Percentiles rank a stretch among this genome's conserved stretches.
Conservation (phyloP, 305 asterid species). For the Euphrasia arctica region DNA sequence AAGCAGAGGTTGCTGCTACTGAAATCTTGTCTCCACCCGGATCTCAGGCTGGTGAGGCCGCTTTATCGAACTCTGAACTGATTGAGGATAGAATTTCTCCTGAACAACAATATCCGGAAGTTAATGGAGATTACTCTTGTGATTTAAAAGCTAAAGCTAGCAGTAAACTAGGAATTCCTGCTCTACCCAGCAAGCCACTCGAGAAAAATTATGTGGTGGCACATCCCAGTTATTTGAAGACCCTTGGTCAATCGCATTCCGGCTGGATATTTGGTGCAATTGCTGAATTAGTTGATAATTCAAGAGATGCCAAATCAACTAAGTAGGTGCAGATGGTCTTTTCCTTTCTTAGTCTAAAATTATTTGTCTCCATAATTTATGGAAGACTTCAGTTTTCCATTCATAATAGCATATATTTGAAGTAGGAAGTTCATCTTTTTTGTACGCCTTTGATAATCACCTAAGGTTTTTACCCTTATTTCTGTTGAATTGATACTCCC, state of each 20-base stretch:
- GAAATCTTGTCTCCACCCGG: constrained; percentile 27
- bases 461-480: neutral
- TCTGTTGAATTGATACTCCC: constrained; percentile 1
- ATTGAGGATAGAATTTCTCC: constrained; percentile 35
- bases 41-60: constrained; percentile 35
- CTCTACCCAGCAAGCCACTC: constrained; percentile 23
- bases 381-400: neutral
- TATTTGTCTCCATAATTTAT: constrained; percentile 1
- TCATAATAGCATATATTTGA: constrained; percentile 1
- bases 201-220: constrained; percentile 49
- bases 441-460: neutral
- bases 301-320: constrained; percentile 76
- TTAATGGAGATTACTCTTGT: constrained; percentile 32
- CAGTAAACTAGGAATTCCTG: constrained; percentile 29
- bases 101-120: constrained; percentile 29
- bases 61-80: constrained; percentile 38
- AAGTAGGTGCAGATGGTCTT: constrained; percentile 39
- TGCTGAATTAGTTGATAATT: constrained; percentile 79
- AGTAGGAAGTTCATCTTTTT: constrained; percentile 3
- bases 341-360: constrained; percentile 17
- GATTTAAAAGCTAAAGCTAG: constrained; percentile 32
- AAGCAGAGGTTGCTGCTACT: constrained; percentile 27
- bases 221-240: constrained; percentile 69
- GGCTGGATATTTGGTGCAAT: constrained; percentile 85
- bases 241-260: constrained; percentile 79